These are phyloP conservation scores for Phytophthora tentaculata DNA, from an alignment of 352 stramenopile genomes.

Conservation along the genomic window DNA sequence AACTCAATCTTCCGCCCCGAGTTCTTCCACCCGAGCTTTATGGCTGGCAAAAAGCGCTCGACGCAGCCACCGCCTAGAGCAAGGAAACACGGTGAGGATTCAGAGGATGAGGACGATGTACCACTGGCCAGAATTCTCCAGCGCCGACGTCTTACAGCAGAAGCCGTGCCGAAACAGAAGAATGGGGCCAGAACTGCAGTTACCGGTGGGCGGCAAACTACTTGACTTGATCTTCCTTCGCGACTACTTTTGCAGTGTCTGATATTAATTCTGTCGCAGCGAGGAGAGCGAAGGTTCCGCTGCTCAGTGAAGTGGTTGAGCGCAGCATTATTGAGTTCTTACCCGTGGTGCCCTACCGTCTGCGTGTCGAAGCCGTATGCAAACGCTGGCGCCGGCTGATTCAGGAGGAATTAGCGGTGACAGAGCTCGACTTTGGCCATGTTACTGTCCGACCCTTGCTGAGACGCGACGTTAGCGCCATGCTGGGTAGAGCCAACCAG, in stretches of 20 bases:
- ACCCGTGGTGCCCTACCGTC: constrained; percentile 52
- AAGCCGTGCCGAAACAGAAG: constrained; percentile 2
- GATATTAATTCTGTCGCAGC: constrained; percentile 24
- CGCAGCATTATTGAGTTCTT: constrained; percentile 57
- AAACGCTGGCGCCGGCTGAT: constrained; percentile 58
- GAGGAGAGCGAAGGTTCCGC: constrained; percentile 1
- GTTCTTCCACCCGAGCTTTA: constrained; percentile 8
- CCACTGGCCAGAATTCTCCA: constrained; percentile 27
- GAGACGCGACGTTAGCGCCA: constrained; percentile 39
- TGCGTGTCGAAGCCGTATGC: constrained; percentile 61
- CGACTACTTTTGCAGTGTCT: not conserved
- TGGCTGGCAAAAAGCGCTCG: constrained; percentile 20
- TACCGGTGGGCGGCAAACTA: constrained; percentile 17
- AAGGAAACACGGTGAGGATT: not conserved
- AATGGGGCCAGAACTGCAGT: constrained; percentile 22
- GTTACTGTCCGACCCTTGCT: constrained; percentile 31
- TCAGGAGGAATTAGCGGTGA: constrained; percentile 44
- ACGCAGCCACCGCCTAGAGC: not conserved
- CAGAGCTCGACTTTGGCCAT: constrained; percentile 56
- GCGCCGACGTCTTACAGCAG: constrained; percentile 17
- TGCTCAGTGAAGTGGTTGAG: constrained; percentile 52
- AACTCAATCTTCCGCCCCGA: constrained; percentile 7
- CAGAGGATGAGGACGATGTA: constrained; percentile 33
- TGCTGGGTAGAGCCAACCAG: constrained; percentile 47
- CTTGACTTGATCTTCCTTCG: constrained; percentile 24